Evolutionary conservation across 192 early-diverging fungal species (phyloP).

Genomic region (Thoreauomyces humboldtii): DNA sequence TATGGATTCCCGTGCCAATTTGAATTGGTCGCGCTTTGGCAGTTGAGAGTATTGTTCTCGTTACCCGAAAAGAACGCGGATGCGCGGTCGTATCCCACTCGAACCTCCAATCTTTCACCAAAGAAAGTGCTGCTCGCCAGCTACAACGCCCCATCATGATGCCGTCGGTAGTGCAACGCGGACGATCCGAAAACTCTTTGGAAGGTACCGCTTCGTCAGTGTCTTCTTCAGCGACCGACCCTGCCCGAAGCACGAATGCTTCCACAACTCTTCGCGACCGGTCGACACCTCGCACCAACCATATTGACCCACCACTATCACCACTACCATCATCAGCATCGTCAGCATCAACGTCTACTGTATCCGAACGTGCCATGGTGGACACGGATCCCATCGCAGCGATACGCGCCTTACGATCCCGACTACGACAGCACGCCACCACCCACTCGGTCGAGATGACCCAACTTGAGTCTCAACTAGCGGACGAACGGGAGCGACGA

Average conservation of each 20-base stretch:
- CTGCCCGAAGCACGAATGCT: not conserved
- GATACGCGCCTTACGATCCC: conserved; percentile 26
- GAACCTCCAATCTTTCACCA: too few species aligned
- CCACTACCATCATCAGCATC: not conserved
- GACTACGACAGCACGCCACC: conserved; percentile 2
- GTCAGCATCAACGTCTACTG: not conserved
- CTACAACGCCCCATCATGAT: not conserved
- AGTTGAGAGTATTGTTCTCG: too few species aligned
- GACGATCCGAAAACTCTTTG: not conserved
- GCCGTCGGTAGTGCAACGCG: not conserved
- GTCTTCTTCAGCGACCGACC: not conserved
- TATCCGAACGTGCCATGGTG: conserved; percentile 14
- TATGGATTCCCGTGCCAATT: too few species aligned
- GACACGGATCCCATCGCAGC: conserved; percentile 22
- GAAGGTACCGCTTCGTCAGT: not conserved
- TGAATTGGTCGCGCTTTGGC: too few species aligned
- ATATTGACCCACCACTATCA: not conserved
- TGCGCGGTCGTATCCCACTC: too few species aligned
- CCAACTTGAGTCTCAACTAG: conserved; percentile 15
- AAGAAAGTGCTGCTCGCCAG: too few species aligned
- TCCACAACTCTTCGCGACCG: not conserved
- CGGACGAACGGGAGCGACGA: conserved; percentile 18
- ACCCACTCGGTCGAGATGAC: conserved; percentile 12
- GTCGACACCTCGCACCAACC: not conserved
- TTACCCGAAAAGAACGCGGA: too few species aligned